Percentiles rank a stretch among this genome's conserved stretches.
Conservation (phyloP, 192 early-diverging fungal genomes). For the Cladochytrium replicatum region DNA sequence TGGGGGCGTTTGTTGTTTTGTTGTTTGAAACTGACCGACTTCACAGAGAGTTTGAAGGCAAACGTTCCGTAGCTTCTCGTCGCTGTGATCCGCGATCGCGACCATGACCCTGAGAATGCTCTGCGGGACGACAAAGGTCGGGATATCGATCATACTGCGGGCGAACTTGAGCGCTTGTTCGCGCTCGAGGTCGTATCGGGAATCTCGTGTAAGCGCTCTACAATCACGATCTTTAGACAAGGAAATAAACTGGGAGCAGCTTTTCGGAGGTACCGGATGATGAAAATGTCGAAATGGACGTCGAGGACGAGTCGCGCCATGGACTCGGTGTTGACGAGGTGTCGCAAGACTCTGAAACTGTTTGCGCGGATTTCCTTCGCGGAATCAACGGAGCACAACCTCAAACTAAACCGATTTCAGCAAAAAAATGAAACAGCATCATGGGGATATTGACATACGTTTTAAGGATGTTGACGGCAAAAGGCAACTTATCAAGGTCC, state of each 20-base stretch:
- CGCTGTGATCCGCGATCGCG: slow-evolving; percentile 65
- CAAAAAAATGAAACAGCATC: background rate
- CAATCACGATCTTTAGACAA: background rate
- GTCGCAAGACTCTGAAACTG: slow-evolving; percentile 51
- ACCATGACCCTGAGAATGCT: slow-evolving; percentile 61
- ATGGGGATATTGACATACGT: background rate
- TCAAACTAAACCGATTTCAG: slow-evolving; percentile 14
- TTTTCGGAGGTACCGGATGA: slow-evolving; percentile 44
- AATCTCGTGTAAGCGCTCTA: slow-evolving; percentile 46
- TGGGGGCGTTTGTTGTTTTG: too few species aligned
- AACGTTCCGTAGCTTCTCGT: slow-evolving; percentile 63
- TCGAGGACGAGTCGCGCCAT: slow-evolving; percentile 36
- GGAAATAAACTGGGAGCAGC: background rate
- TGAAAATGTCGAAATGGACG: slow-evolving; percentile 59
- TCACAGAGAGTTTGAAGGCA: slow-evolving; percentile 72
- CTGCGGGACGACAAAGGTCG: slow-evolving; percentile 45
- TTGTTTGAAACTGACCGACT: slow-evolving; percentile 60
- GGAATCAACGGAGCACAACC: slow-evolving; percentile 25
- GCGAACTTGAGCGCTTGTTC: slow-evolving; percentile 71
- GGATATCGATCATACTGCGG: slow-evolving; percentile 54
- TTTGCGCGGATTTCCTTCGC: slow-evolving; percentile 54
- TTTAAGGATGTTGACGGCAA: background rate
- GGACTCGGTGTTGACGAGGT: slow-evolving; percentile 33
- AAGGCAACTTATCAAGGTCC: background rate
- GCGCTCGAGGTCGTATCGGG: slow-evolving; percentile 58